A percentile compares a stretch with the other conserved stretches of the same genome.
Conservation (phyloP, 2,329 filamentous ascomycete species). For the Xylariaceae sp. region DNA sequence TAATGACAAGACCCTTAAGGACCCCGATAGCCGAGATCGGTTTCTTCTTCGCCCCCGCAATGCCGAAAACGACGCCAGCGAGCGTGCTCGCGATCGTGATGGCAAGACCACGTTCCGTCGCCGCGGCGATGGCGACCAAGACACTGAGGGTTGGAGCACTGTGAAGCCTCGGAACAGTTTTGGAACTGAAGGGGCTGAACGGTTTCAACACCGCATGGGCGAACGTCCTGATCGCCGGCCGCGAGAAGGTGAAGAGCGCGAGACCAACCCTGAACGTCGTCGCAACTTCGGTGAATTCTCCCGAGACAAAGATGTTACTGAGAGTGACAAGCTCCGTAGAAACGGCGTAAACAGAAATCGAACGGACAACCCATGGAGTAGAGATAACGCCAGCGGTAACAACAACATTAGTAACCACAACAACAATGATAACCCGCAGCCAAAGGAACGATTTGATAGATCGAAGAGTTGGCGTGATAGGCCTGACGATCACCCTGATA, state of each 20-base stretch:
- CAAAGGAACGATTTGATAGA: constrained; percentile 52
- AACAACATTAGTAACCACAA: constrained; percentile 27
- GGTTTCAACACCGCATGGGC: constrained; percentile 62
- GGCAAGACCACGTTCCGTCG: constrained; percentile 45
- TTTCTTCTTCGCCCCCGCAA: constrained; percentile 54
- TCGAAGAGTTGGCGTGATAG: constrained; percentile 59
- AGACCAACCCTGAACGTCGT: constrained; percentile 49
- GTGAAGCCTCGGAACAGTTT: constrained; percentile 71
- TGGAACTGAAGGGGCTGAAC: constrained; percentile 65
- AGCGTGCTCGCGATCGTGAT: constrained; percentile 38
- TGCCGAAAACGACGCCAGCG: constrained; percentile 42
- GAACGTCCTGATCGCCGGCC: constrained; percentile 40
- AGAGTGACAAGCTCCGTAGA: constrained; percentile 51
- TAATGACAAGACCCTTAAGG: constrained; percentile 49
- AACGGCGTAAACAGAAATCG: constrained; percentile 62
- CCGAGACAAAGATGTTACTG: constrained; percentile 46
- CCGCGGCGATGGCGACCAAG: constrained; percentile 52
- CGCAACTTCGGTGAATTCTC: constrained; percentile 47
- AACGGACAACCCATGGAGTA: constrained; percentile 70
- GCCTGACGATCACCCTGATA: constrained; percentile 35
- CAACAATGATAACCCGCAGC: constrained; percentile 33
- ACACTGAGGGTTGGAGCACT: constrained; percentile 68
- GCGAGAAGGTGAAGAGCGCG: constrained; percentile 42
- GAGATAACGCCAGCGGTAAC: constrained; percentile 47
- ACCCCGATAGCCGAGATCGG: constrained; percentile 50